Base-by-base conservation (phyloP, 345 rosid species). In the Hibiscus trionum region DNA sequence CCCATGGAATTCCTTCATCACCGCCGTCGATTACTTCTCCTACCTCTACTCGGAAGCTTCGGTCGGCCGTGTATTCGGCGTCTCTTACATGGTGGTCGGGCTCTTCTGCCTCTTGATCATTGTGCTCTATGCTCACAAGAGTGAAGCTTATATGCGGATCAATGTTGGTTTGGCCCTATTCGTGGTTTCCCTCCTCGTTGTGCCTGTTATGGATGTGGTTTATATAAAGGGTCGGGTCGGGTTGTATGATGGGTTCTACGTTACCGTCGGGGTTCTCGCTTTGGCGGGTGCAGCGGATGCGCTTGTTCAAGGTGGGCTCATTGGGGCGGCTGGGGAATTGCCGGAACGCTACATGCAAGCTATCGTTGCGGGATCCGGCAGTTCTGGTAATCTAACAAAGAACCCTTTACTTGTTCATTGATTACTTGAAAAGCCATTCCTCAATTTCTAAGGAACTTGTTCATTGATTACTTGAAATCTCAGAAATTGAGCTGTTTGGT, bases 1-100 rank as follows among this genome's bases (percentile, higher is more conserved):
- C 80, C 99, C 99, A 16, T 92, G 99, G 99, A 95, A 95, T 87
- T 78, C 96, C 52, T 95, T 89, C 91, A 90, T 95, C 84, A 95
- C 99, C 44, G 96, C 97, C 83, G 96, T 92, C 76, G 99, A 95
- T 75, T 95, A 90, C 90, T 95, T 95, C 86, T 79, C 92, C 73
- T 88, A 84, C 85, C 85, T 92, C 82, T 95, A 92, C 74, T 96
- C 98, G 0, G 92, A 95, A 21, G 24, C 24, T 21, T 21, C 24
- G 24, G 24, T 21, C 24, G 24, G 1, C 82, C 97, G 99, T 55
- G 76, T 89, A 77, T 95, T 95, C 79, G 87, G 96, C 76, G 91
- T 95, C 69, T 83, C 76, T 49, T 90, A 95, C 81, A 85, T 92
- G 90, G 55, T 89, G 64, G 83, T 88, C 39, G 90, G 82, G 12